These are phyloP conservation scores for Cystobasidiaceae sp. DNA, from an alignment of 1,284 basidiomycete genomes.

Conservation along the genomic window DNA sequence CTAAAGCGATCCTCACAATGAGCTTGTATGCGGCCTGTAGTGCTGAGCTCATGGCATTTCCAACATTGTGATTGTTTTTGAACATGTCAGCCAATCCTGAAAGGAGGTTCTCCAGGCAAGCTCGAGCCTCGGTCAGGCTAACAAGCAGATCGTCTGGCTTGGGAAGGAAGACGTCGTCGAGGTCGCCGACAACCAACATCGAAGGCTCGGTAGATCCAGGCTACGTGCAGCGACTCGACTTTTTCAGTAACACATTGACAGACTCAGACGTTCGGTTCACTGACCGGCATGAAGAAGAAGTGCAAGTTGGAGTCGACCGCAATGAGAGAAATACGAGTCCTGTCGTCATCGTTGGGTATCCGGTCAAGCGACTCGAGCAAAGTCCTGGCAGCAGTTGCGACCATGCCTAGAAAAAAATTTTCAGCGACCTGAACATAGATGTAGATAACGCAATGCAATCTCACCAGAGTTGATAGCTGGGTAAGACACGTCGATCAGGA, in stretches of 20 bases:
- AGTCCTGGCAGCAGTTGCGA: slow-evolving; percentile 91
- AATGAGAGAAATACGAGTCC: slow-evolving; percentile 89
- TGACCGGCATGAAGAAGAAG: slow-evolving; percentile 74
- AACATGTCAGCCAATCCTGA: slow-evolving; percentile 90
- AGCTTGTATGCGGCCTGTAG: slow-evolving; percentile 94
- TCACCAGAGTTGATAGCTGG: slow-evolving; percentile 76
- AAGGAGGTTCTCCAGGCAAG: slow-evolving; percentile 75
- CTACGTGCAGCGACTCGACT: slow-evolving; percentile 47
- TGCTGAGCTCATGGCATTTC: slow-evolving; percentile 92
- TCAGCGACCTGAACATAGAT: background rate
- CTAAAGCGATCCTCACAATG: slow-evolving; percentile 56
- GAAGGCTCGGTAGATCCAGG: slow-evolving; percentile 75
- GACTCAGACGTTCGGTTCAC: slow-evolving; percentile 29
- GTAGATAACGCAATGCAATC: background rate
- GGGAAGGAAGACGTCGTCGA: slow-evolving; percentile 94
- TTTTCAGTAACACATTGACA: background rate
- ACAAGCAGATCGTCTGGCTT: slow-evolving; percentile 93
- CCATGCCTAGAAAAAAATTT: slow-evolving; percentile 65
- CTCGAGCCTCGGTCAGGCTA: slow-evolving; percentile 80
- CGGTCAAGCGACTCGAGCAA: slow-evolving; percentile 92
- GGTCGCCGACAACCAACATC: slow-evolving; percentile 95
- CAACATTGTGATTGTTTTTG: slow-evolving; percentile 82
- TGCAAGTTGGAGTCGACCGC: slow-evolving; percentile 89
- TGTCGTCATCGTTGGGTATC: slow-evolving; percentile 87
- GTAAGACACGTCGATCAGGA: slow-evolving; percentile 95